Conservation (phyloP, 2,329 filamentous ascomycete species). For the Decorospora gaudefroyi region DNA sequence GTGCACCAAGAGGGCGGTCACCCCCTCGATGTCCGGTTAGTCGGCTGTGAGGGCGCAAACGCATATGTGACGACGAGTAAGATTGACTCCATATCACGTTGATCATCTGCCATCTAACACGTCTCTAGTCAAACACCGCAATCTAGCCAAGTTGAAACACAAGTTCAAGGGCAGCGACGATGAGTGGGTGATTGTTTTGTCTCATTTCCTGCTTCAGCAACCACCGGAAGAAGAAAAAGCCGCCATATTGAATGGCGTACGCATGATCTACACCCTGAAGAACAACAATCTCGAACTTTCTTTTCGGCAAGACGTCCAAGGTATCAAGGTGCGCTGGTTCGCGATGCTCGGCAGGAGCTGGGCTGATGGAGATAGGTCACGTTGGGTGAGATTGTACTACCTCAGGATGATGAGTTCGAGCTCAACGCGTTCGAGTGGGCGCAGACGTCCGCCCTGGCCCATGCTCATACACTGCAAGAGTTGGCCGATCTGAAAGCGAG, state of each 20-base stretch:
- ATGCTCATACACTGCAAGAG: conserved; percentile 53
- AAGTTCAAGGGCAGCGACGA: conserved; percentile 48
- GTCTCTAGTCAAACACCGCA: conserved; percentile 40
- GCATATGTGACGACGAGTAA: conserved; percentile 64
- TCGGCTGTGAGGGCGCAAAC: conserved; percentile 68
- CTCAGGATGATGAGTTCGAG: conserved; percentile 60
- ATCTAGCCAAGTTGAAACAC: conserved; percentile 38
- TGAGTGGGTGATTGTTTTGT: conserved; percentile 70
- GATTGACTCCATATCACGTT: conserved; percentile 40
- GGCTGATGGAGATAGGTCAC: conserved; percentile 47
- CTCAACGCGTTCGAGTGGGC: conserved; percentile 74
- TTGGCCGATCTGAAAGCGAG: conserved; percentile 52
- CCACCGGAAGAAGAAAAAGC: conserved; percentile 50
- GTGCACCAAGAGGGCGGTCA: conserved; percentile 58
- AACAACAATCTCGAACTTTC: conserved; percentile 62
- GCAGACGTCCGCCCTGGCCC: conserved; percentile 59
- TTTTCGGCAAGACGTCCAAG: conserved; percentile 64
- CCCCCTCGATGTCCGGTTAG: conserved; percentile 67
- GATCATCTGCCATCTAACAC: conserved; percentile 29
- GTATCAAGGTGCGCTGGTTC: conserved; percentile 64
- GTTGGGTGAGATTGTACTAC: conserved; percentile 68
- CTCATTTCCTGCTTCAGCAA: conserved; percentile 59
- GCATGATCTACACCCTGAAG: conserved; percentile 62
- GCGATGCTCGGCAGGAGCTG: background rate
- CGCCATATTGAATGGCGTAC: conserved; percentile 58